phyloP scores from a whole-genome alignment of 768 basidiomycete species.

The Calocera viscosa region DNA sequence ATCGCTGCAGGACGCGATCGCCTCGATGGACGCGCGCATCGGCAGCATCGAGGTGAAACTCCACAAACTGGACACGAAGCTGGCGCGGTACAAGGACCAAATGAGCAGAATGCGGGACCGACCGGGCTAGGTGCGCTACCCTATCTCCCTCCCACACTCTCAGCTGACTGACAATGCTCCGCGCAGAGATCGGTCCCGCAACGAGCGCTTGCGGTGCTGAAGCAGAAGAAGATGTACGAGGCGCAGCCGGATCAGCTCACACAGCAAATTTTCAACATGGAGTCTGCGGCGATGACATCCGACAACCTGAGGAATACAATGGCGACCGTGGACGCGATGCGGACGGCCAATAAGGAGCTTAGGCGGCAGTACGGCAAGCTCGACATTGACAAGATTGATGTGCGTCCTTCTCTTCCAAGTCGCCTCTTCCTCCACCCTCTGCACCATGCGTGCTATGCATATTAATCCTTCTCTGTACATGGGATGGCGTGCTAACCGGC shows the following conservation, averaged over 20 bases:
- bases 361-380: slow-evolving; percentile 95
- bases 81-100: no score
- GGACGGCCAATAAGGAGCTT: slow-evolving; percentile 89
- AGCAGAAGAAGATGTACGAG: slow-evolving; percentile 88
- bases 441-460: no score
- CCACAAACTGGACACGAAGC: no score
- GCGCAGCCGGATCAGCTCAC: slow-evolving; percentile 76
- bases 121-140: no score
- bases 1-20: no score
- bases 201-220: slow-evolving; percentile 81
- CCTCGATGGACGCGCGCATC: no score
- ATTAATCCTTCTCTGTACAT: no score
- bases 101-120: no score
- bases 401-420: no score
- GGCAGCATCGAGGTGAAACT: no score
- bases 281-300: slow-evolving; percentile 87
- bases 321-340: slow-evolving; percentile 97
- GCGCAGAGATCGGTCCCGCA: slow-evolving; percentile 45
- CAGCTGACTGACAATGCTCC: not conserved
- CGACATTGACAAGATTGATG: slow-evolving; percentile 97
- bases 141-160: no score
- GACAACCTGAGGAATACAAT: slow-evolving; percentile 98
- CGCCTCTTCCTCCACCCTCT: no score
- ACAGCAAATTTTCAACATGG: slow-evolving; percentile 98
- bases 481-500: not conserved